Evolutionary conservation across 176 grass and related monocot species (phyloP).

Genomic region (Chrysopogon serrulatus): DNA sequence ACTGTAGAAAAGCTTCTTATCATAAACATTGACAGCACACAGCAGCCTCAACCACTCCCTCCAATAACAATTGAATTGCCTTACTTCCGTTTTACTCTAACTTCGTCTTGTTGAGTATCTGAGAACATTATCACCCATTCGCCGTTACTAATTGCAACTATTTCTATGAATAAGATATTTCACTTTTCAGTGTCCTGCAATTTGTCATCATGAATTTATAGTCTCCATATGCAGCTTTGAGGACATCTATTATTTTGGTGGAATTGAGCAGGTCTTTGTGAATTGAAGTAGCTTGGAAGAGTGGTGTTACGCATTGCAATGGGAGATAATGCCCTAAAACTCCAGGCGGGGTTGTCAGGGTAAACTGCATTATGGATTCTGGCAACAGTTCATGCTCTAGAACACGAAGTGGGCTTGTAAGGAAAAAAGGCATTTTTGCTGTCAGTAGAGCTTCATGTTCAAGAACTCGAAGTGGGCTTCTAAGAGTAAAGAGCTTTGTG

Average conservation of each 20-base stretch:
- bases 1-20: not conserved
- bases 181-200: not conserved
- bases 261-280: constrained; percentile 13
- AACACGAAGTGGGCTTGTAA: constrained; percentile 27
- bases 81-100: not conserved
- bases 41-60: not conserved
- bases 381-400: constrained; percentile 7
- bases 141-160: not conserved
- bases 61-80: not conserved
- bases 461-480: constrained; percentile 38
- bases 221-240: not conserved
- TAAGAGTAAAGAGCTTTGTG: constrained; percentile 14
- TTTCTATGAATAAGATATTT: not conserved
- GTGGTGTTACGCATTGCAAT: not conserved
- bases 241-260: constrained; percentile 8
- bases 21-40: not conserved
- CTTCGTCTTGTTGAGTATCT: not conserved
- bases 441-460: not conserved
- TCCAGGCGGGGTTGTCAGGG: constrained; percentile 1
- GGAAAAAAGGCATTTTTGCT: not conserved
- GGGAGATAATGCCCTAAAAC: not conserved
- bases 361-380: constrained; percentile 14
- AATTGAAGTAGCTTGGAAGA: not conserved
- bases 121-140: not conserved
- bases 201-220: not conserved